Evolutionary conservation across 306 rosid genomes (phyloP), one percentile per base, ranked within the genome.

Genomic region (Cicer judaicum): DNA sequence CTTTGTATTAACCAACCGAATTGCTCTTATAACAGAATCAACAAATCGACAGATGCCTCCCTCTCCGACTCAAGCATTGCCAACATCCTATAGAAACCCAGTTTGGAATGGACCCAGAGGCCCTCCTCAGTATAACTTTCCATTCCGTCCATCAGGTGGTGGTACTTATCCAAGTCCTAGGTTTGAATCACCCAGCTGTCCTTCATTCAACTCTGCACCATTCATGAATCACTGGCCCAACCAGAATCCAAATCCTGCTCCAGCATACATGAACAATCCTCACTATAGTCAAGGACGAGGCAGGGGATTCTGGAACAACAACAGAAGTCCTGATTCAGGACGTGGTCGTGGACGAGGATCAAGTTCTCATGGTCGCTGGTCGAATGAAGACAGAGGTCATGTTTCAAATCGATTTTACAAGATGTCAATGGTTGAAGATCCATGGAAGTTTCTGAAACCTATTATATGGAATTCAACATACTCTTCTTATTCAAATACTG

Each of bases 391-490:
- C 64, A 70, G 75, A 75, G 39, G 67, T 48, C 38, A 2, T 40
- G 83, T 79, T 65, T 82, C 78, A 0, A 85, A 74, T 61, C 74
- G 29, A 67, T 87, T 86, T 79, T 91, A 79, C 80, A 68, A 82
- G 61, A 60, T 70, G 7, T 92, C 97, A 77, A 94, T 94, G 99
- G 77, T 94, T 44, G 97, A 88, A 78, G 97, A 94, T 83, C 97
- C 99, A 1, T 94, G 97, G 99, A 81, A 84, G 81, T 67, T 46
- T 85, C 65, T 86, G 79, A 52, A 84, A 67, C 96, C 96, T 64
- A 78, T 81, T 16, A 18, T 76, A 34, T 85, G 91, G 93, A 86
- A 69, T 53, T 72, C 74, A n/a, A 44, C 34, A 8, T 21, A 10
- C 54, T 50, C 56, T 63, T 43, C 59, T 69, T 18, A 73, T 47